phyloP scores from a whole-genome alignment of 257 asterid species.

The Penstemon barbatus region DNA sequence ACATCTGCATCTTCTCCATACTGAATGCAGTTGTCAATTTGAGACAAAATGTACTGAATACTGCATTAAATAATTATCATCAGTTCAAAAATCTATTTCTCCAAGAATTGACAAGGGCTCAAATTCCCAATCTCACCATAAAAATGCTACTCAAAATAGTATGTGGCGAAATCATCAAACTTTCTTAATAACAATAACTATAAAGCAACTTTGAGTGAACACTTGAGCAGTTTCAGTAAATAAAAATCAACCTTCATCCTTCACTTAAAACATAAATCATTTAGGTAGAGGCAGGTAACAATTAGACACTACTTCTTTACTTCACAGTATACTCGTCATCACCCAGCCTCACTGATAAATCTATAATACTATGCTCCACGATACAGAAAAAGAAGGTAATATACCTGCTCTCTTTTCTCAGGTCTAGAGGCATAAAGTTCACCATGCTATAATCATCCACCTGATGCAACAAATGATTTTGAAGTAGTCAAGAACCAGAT shows the following conservation, averaged over 20 bases:
- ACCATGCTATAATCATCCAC: constrained; percentile 97
- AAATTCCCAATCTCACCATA: neutral
- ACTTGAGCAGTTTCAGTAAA: too few relatives aligned
- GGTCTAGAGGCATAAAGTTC: constrained; percentile 80
- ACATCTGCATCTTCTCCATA: constrained; percentile 94
- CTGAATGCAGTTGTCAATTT: constrained; percentile 81
- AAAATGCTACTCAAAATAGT: too few relatives aligned
- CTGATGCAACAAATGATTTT: constrained; percentile 43
- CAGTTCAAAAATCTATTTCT: neutral
- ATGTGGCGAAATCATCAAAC: too few relatives aligned
- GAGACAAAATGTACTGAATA: constrained; percentile 73
- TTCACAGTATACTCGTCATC: too few relatives aligned
- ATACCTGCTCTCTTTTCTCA: constrained; percentile 90
- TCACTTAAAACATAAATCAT: too few relatives aligned
- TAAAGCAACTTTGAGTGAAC: too few relatives aligned
- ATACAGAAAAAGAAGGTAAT: constrained; percentile 4
- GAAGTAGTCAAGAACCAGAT: constrained; percentile 4
- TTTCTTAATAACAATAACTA: too few relatives aligned
- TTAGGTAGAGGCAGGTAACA: too few relatives aligned
- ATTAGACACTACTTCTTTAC: too few relatives aligned
- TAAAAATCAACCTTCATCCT: too few relatives aligned
- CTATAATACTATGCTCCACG: neutral
- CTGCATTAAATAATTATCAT: constrained; percentile 41
- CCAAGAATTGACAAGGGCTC: neutral
- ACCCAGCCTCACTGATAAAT: neutral